Base-by-base conservation (phyloP, 306 rosid genomes). In the Rosa rugosa region DNA sequence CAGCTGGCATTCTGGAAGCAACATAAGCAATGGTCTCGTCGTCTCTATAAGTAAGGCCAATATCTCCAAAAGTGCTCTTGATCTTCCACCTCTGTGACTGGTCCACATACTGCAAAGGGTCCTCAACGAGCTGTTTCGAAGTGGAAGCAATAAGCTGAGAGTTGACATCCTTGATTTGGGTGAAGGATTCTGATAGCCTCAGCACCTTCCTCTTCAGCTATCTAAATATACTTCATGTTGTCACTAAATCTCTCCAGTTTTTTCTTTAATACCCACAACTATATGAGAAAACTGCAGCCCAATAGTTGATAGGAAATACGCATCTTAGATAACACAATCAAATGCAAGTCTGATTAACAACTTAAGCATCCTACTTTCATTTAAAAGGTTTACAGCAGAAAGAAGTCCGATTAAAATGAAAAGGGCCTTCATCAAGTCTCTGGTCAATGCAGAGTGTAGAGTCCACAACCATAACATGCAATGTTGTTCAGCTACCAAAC, bases 1-100 rank as follows among this genome's bases (percentile, higher is more conserved):
- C 97, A 31, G 99, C 97, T 71, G 98, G 99, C 98, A 95, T 95
- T 25, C 98, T 85, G 25, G 98, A 89, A 67, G 96, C 98, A 11
- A 91, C 96, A 79, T 95, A 95, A 72, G 99, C 94, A 72, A 79
- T 62, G 31, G 99, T 90, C 90, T 95, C 96, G 7, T 89, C 94
- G 62, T 90, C 91, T 71, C 85, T 82, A 53, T 90, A 91, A 8
- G 82, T 81, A 36, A 95, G 90, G 22, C 99, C 99, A 41, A 90
- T 88, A 77, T 95, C 99, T 4, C 99, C 98, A 56, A 91, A 93
- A 70, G 92, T 80, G 87, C 96, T 91, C 84, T 82, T 86, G 78
- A 95, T 89, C 93, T 95, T 95, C 98, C 99, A 95, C 54, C 98
- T 89, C 80, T 86, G 83, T 25, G 97, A 92, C 49, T 93, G 93